Conservation (phyloP, 108 stramenopile genomes). For the Pseudonitzschia delicatissima region DNA sequence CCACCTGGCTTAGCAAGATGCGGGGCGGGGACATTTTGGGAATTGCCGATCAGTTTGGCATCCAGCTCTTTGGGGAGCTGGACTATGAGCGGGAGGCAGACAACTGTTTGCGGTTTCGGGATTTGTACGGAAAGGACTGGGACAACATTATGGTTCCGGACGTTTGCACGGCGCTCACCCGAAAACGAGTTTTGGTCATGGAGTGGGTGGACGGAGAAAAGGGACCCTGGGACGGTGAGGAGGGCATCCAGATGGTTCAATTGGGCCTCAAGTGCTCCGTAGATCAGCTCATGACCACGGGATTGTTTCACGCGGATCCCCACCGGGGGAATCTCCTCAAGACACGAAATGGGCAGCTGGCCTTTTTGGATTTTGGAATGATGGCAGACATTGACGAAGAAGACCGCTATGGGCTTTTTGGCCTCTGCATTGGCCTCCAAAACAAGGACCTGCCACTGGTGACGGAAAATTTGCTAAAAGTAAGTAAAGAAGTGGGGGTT, state of each 20-base stretch:
- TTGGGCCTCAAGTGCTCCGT: conserved; percentile 89
- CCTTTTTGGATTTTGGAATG: conserved; percentile 93
- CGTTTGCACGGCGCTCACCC: conserved; percentile 71
- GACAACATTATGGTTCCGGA: conserved; percentile 77
- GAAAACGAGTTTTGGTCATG: conserved; percentile 81
- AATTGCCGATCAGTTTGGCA: conserved; percentile 90
- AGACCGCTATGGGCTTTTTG: conserved; percentile 88
- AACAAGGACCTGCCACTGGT: conserved; percentile 79
- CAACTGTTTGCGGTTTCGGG: conserved; percentile 83
- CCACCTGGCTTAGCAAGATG: conserved; percentile 70
- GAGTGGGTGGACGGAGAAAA: conserved; percentile 93
- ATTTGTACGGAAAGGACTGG: conserved; percentile 75
- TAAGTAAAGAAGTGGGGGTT: too few relatives aligned
- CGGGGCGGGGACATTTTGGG: conserved; percentile 81
- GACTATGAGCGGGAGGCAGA: conserved; percentile 77
- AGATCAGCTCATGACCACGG: conserved; percentile 65
- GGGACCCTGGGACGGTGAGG: conserved; percentile 84
- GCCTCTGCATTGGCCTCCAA: conserved; percentile 85
- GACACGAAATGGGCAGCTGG: conserved; percentile 68
- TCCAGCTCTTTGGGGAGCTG: conserved; percentile 92
- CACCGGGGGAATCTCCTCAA: conserved; percentile 73
- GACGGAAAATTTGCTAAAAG: conserved; percentile 82
- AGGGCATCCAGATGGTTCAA: conserved; percentile 83
- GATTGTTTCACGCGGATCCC: conserved; percentile 25
- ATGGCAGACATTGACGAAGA: conserved; percentile 92